Conservation (phyloP, 202 grass and related monocot genomes). For the Bolboschoenoplectus hybrid region DNA sequence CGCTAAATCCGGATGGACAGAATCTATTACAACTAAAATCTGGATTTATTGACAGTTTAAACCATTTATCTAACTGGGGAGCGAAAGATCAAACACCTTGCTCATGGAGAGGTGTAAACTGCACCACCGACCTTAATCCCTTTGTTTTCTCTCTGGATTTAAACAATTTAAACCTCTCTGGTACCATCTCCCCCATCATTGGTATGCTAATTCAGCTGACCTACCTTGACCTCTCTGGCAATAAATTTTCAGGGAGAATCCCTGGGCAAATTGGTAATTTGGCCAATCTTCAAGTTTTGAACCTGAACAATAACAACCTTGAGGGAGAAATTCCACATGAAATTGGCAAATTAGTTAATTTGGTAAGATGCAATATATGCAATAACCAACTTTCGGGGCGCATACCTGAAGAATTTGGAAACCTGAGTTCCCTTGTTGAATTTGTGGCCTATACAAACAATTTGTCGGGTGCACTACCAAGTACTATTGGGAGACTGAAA, state of each 20-base stretch:
- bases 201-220: conserved; percentile 57
- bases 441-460: conserved; percentile 92
- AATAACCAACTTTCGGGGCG: conserved; percentile 79
- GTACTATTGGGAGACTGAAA: conserved; percentile 69
- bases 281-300: conserved; percentile 53
- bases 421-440: conserved; percentile 67
- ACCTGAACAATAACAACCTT: conserved; percentile 78
- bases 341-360: conserved; percentile 58
- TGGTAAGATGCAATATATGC: conserved; percentile 71
- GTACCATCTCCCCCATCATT: conserved; percentile 62
- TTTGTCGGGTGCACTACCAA: conserved; percentile 72
- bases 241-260: conserved; percentile 67
- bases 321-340: conserved; percentile 57
- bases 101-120: conserved; percentile 77
- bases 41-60: conserved; percentile 58
- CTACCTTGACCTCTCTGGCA: conserved; percentile 75
- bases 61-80: conserved; percentile 71
- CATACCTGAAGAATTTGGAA: conserved; percentile 79
- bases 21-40: conserved; percentile 71
- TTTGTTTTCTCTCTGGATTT: conserved; percentile 64
- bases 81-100: conserved; percentile 56
- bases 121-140: conserved; percentile 45
- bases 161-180: conserved; percentile 73
- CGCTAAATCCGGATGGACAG: conserved; percentile 66
- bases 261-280: conserved; percentile 69